Conservation (phyloP, 192 early-diverging fungal species). For the Chytriomyces confervae region DNA sequence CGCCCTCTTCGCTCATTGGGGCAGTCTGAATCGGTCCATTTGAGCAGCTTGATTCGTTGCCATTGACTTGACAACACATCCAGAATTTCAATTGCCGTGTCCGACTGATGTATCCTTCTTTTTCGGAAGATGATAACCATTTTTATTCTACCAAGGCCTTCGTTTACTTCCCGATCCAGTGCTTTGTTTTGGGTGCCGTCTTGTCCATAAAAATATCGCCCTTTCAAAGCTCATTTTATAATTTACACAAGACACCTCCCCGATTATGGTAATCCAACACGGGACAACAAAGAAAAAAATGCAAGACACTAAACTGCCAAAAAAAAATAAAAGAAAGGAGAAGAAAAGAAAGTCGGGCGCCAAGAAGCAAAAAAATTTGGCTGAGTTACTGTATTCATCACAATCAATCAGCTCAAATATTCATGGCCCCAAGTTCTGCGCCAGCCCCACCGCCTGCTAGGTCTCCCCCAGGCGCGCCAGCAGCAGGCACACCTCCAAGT, state of each 20-base stretch:
- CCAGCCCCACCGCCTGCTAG: background rate
- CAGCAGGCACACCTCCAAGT: background rate
- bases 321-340: background rate
- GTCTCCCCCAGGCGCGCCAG: background rate
- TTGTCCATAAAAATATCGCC: background rate
- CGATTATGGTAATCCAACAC: background rate
- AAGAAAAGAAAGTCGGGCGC: too few relatives aligned
- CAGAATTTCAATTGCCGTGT: background rate
- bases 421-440: background rate
- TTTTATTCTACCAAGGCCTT: too few relatives aligned
- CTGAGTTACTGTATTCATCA: background rate
- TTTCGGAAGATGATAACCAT: background rate
- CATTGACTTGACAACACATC: too few relatives aligned
- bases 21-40: too few relatives aligned
- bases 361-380: too few relatives aligned
- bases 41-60: too few relatives aligned
- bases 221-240: background rate
- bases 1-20: too few relatives aligned
- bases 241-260: slow-evolving; percentile 1
- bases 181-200: too few relatives aligned
- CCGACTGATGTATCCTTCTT: background rate
- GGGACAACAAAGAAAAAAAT: background rate
- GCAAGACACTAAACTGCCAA: background rate
- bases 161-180: too few relatives aligned
- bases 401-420: background rate